Percentiles rank a stretch among this genome's conserved stretches.
Conservation (phyloP, 1,139 yeast genomes). For the Sugiyamaella sp. region DNA sequence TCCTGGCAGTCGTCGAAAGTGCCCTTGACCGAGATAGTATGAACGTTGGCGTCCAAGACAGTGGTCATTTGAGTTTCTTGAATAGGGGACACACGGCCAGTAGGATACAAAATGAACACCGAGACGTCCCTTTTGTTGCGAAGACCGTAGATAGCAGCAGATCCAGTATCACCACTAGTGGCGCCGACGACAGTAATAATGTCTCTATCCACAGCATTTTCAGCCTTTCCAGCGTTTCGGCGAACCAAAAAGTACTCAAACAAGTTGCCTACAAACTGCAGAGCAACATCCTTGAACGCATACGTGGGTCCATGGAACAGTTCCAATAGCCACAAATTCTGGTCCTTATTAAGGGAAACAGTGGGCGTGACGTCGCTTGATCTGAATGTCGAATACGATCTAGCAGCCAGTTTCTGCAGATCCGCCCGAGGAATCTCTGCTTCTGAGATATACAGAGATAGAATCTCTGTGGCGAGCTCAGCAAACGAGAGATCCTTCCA, state of each 20-base stretch:
- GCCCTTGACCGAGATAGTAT: conserved; percentile 91
- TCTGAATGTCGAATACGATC: conserved; percentile 89
- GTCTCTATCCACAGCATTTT: conserved; percentile 60
- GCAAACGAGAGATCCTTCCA: conserved; percentile 81
- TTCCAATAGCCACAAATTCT: conserved; percentile 76
- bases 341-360: conserved; percentile 56
- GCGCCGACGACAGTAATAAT: conserved; percentile 97
- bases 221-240: conserved; percentile 65
- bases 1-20: conserved; percentile 99
- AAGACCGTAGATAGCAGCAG: conserved; percentile 97
- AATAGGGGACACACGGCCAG: conserved; percentile 95
- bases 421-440: conserved; percentile 74
- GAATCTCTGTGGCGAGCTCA: conserved; percentile 82
- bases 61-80: conserved; percentile 99
- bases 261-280: conserved; percentile 95
- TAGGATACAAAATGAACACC: conserved; percentile 93
- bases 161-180: conserved; percentile 98
- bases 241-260: conserved; percentile 89
- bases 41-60: conserved; percentile 91
- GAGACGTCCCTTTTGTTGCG: conserved; percentile 96
- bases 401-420: conserved; percentile 59
- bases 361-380: conserved; percentile 85
- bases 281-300: conserved; percentile 97
- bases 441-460: conserved; percentile 72
- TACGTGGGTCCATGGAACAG: conserved; percentile 98